Evolutionary conservation across 2,329 filamentous ascomycete genomes (phyloP), one percentile per base, ranked within the genome.

Genomic region (Taxawa tesnikishii): DNA sequence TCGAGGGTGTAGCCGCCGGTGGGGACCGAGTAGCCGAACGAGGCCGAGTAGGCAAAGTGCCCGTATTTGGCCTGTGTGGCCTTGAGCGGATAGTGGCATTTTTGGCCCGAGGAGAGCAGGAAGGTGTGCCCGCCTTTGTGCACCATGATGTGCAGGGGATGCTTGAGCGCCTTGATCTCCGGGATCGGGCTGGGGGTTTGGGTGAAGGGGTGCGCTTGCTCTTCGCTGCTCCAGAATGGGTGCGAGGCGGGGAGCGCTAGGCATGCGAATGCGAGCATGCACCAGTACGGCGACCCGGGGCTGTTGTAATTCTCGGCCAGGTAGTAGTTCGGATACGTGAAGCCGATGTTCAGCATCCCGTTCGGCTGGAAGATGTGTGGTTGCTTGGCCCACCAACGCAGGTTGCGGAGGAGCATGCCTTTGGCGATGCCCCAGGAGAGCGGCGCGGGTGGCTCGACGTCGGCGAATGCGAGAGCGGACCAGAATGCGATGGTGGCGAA

Each of bases 401-500:
- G 59, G 47, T 87, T 78, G 10, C 81, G 68, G 34, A 87, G 56
- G 24, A 84, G 66, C 10, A 87, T 67, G 2, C 82, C 81, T 53
- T 83, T 84, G 11, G 85, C 75, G 44, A 82, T 78, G 3, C 82
- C 81, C 79, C 80, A 85, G 3, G 75, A 79, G 32, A 87, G 58
- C 0, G 81, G 79, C 6, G 64, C 65, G 0, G 80, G 79, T 4
- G 84, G 65, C 32, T 83, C 77, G 31, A 84, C 75, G 42, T 75
- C 75, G 4, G 80, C 79, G 45, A 83, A 84, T 1, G 79, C 82
- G 16, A 85, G 57, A 0, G 80, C 77, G 9, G 79, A 76, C 81
- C 81, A 87, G 58, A 87, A 87, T 1, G 75, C 79, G n/a, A 79
- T 75, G 75, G 85, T 85, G 29, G 79, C 81, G 52, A 84, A 87